A percentile compares a stretch with the other conserved stretches of the same genome.
Evolutionary conservation across 2,329 filamentous ascomycete genomes (phyloP).

Genomic region (Arthrocladium fulminans): DNA sequence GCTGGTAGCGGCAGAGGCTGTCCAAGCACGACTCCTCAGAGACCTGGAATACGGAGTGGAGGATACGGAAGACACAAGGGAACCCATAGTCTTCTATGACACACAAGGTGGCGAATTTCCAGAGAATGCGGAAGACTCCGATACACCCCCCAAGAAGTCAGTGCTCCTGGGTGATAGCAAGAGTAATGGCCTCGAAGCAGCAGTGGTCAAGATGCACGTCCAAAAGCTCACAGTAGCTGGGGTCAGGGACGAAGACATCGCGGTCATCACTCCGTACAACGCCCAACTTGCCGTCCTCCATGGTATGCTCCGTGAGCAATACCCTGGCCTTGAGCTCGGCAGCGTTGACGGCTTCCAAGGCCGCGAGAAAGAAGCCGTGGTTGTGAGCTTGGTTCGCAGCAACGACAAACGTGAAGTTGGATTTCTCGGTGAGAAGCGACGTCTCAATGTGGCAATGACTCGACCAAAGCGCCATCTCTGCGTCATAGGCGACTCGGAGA

Average conservation of each 20-base stretch:
- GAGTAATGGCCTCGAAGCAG: constrained; percentile 84
- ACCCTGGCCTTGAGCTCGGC: constrained; percentile 82
- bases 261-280: constrained; percentile 93
- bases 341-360: constrained; percentile 97
- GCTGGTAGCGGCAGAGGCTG: constrained; percentile 69
- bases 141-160: constrained; percentile 39
- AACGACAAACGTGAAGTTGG: constrained; percentile 82
- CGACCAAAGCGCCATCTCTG: constrained; percentile 82
- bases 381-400: constrained; percentile 89
- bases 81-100: constrained; percentile 88
- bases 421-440: constrained; percentile 82
- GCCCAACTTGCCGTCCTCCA: constrained; percentile 78
- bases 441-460: constrained; percentile 96
- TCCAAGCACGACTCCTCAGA: constrained; percentile 64
- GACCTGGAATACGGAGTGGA: constrained; percentile 69
- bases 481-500: constrained; percentile 89
- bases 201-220: constrained; percentile 71
- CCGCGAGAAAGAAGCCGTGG: constrained; percentile 88
- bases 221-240: constrained; percentile 64
- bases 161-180: constrained; percentile 64
- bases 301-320: constrained; percentile 65
- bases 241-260: constrained; percentile 73
- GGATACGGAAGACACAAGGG: constrained; percentile 75
- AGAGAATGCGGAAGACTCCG: constrained; percentile 67
- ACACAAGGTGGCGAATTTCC: constrained; percentile 91